phyloP scores from a whole-genome alignment of 345 rosid species.

The rapeseed (Brassica napus) region Da-Ae NC_063437.1:21374501-21375000 shows the following conservation, averaged over 20 bases:
- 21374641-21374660: constrained; percentile 9
- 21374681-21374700: constrained; percentile 10
- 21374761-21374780: background rate
- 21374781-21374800: background rate
- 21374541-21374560: background rate
- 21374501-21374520: constrained; percentile 22
- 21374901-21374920: background rate
- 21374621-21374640: background rate
- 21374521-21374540: background rate
- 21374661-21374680: constrained; percentile 11
- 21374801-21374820: background rate
- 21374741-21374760: background rate
- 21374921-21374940: background rate
- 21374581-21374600: background rate
- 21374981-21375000: background rate
- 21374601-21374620: background rate
- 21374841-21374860: constrained; percentile 8
- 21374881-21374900: background rate
- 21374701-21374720: constrained; percentile 35
- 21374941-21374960: background rate
- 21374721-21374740: background rate
- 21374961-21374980: background rate
- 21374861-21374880: background rate
- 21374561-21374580: background rate
- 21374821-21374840: constrained; percentile 11